Evolutionary conservation across 352 stramenopile genomes (phyloP), one percentile per base, ranked within the genome.

Genomic region (Phytophthora quininea): DNA sequence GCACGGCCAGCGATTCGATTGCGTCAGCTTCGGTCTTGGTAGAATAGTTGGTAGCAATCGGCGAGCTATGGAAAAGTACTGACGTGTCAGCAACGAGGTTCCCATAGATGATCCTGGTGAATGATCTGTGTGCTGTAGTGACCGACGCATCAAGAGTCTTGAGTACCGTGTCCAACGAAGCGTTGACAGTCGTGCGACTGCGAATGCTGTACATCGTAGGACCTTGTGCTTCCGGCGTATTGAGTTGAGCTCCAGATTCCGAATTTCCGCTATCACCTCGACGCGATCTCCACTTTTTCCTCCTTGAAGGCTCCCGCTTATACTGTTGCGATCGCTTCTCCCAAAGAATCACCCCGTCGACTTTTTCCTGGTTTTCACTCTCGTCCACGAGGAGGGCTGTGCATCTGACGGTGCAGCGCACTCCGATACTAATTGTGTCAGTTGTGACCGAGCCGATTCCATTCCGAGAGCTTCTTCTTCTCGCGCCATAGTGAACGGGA

Each of bases 81-180:
- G 78, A 81, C n/a, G 83, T 88, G 58, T 93, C 84, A 47, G 81
- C 76, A 31, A 95, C 69, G 42, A 91, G 71, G 30, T 73, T 77
- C 30, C 85, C 80, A 67, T 93, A 92, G 30, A 93, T 89, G 60
- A 89, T 87, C 63, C 87, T 84, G 32, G 77, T 89, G 59, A 91
- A 89, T 45, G 82, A 92, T 12, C 85, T 78, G 59, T 92, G 80
- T 24, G 76, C 73, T 31, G 80, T 84, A 24, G 80, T 67, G 5
- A 75, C 67, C 12, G 82, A 84, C 31, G 81, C 74, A 53, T 92
- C 86, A 37, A 95, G 64, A 29, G 73, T 76, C 70, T 84, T 78
- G 19, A 95, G 76, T 24, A 95, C 76, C 12, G 60, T 73, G 33
- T 85, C 69, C 0, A 92, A 40, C 47, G 83, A 70, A 15, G 84